Evolutionary conservation across 2,329 filamentous ascomycete species (phyloP), one percentile per base, ranked within the genome.

Genomic region (Talaromyces atroroseus): DNA sequence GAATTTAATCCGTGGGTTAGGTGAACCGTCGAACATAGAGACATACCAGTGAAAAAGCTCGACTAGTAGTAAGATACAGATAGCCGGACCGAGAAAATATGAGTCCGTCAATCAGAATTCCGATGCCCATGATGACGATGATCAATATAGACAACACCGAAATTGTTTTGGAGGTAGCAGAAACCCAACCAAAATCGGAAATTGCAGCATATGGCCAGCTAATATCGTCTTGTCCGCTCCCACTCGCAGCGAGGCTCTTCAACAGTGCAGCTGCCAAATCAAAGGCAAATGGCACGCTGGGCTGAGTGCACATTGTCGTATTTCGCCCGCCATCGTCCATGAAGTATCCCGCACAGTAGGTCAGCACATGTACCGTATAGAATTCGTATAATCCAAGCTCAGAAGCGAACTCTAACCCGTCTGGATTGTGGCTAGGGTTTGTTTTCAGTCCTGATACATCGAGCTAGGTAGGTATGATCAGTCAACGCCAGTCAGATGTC

Each of bases 271-370:
- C n/a, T 16, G 47, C 21, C 2, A 56, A 18, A 46, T 56, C 40
- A 20, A 56, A 52, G n/a, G 26, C 40, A 34, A 56, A 56, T 3
- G 54, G 54, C 21, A 56, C 42, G 18, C 20, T 47, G 2, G 54
- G 44, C 12, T 24, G 21, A 3, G 42, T 47, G 23, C 54, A 56
- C 32, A 56, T 21, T 11, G 48, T 56, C 18, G 42, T 56, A 18
- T 51, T 52, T 34, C 54, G 38, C 16, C 50, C 20, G 21, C 48
- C 40, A 10, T 21, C 3, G 8, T 26, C 14, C n/a, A 32, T 29
- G n/a, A 36, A 51, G 32, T 38, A 56, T n/a, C 54, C 54, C n/a
- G 54, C 54, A 18, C 48, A 56, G 34, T 52, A 52, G 14, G 26
- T 56, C n/a, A 56, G 8, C 7, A 56, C n/a, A 21, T 56, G 47